Percentiles rank a stretch among this genome's conserved stretches.
Conservation (phyloP, 306 rosid genomes). For the Lotus japonicus region DNA sequence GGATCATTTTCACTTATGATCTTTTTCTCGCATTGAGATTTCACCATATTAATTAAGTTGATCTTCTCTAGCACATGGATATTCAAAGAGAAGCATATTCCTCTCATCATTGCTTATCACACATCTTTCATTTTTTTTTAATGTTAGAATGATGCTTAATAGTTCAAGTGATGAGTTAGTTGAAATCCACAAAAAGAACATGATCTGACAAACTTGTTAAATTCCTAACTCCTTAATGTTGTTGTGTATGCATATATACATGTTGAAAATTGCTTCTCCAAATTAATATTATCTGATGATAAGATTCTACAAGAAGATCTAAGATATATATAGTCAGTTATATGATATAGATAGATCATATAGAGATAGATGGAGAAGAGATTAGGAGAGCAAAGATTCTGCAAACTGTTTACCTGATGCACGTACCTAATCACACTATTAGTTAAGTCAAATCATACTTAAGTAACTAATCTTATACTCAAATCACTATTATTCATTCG, state of each 20-base stretch:
- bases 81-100: slow-evolving; percentile 34
- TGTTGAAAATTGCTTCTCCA: slow-evolving; percentile 8
- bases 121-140: background rate
- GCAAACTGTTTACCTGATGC: background rate
- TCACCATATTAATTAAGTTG: slow-evolving; percentile 20
- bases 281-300: background rate
- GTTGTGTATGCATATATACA: slow-evolving; percentile 6
- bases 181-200: slow-evolving; percentile 40
- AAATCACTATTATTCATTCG: slow-evolving; percentile 5
- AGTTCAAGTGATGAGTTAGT: background rate
- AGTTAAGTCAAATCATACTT: slow-evolving; percentile 16
- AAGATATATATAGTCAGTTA: background rate
- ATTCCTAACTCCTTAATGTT: slow-evolving; percentile 28
- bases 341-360: background rate
- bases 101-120: slow-evolving; percentile 24
- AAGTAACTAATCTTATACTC: slow-evolving; percentile 8
- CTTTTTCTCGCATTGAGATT: slow-evolving; percentile 17
- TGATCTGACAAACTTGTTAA: slow-evolving; percentile 44
- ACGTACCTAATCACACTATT: background rate
- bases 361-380: background rate
- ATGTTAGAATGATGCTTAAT: background rate
- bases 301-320: slow-evolving; percentile 3
- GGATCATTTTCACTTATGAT: background rate
- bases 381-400: background rate
- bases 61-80: background rate